A percentile compares a stretch with the other conserved stretches of the same genome.
phyloP scores from a whole-genome alignment of 2,329 filamentous ascomycete species.

The Thelonectria rubi region DNA sequence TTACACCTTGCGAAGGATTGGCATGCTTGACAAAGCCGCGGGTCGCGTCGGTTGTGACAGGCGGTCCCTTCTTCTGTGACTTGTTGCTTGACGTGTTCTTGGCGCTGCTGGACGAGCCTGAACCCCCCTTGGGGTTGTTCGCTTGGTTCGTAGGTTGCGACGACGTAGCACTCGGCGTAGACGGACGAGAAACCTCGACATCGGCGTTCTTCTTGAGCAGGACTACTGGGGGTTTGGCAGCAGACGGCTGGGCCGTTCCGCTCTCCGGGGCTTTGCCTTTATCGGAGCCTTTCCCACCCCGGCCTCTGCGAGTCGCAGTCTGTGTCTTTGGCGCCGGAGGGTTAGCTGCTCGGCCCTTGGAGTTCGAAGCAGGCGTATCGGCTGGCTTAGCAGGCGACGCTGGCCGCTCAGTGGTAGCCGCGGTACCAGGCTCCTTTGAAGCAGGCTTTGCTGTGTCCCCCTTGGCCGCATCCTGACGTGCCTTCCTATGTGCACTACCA shows the following conservation, averaged over 20 bases:
- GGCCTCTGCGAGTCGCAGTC: constrained; percentile 42
- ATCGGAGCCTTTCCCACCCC: constrained; percentile 51
- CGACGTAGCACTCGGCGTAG: constrained; percentile 39
- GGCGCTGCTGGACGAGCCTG: constrained; percentile 31
- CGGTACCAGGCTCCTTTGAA: constrained; percentile 46
- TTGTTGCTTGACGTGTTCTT: constrained; percentile 39
- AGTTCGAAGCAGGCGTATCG: constrained; percentile 27
- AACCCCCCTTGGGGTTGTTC: constrained; percentile 38
- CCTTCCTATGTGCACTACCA: constrained; percentile 68
- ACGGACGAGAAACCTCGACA: constrained; percentile 31
- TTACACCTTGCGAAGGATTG: constrained; percentile 91
- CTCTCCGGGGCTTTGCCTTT: constrained; percentile 45
- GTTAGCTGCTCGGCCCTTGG: constrained; percentile 37
- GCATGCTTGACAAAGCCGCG: constrained; percentile 84
- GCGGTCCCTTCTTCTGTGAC: constrained; percentile 47
- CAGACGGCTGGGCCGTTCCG: constrained; percentile 27
- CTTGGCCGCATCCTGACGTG: constrained; percentile 67
- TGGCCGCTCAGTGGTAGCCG: constrained; percentile 33
- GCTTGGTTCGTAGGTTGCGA: constrained; percentile 43
- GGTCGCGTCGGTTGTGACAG: constrained; percentile 56
- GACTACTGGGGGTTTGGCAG: constrained; percentile 49
- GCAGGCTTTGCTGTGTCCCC: constrained; percentile 57
- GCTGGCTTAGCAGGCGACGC: constrained; percentile 33
- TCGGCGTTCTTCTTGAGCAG: constrained; percentile 53
- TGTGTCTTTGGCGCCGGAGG: constrained; percentile 42